These are phyloP conservation scores for Naganishia randhawae DNA, from an alignment of 768 basidiomycete species.

Conservation along the genomic window DNA sequence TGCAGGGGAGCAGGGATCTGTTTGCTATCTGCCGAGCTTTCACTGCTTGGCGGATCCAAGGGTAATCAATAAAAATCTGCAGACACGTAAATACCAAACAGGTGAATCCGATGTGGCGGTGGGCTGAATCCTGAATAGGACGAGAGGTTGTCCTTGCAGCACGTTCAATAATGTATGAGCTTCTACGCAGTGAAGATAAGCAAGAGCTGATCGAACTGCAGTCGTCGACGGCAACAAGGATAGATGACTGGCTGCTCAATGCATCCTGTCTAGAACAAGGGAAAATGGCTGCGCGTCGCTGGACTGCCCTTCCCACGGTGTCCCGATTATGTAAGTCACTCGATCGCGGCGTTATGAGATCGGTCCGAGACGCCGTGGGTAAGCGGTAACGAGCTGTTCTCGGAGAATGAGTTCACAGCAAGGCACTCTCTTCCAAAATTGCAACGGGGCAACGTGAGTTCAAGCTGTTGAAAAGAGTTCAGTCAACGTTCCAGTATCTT, in stretches of 20 bases:
- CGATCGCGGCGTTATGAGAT: not conserved
- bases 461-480: too few relatives aligned
- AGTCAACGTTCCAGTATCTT: too few relatives aligned
- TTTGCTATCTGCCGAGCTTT: not conserved
- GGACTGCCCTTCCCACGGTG: too few relatives aligned
- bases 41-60: not conserved
- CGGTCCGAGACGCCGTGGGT: not conserved
- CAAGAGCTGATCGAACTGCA: not conserved
- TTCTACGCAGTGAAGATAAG: not conserved
- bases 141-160: not conserved
- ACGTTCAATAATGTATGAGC: not conserved
- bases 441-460: too few relatives aligned
- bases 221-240: not conserved
- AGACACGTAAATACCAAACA: conserved; percentile 2
- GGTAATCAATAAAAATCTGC: not conserved
- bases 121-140: not conserved
- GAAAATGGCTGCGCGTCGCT: not conserved
- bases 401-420: not conserved
- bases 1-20: not conserved
- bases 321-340: not conserved
- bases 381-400: not conserved
- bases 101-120: not conserved
- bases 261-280: not conserved
- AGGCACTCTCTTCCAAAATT: too few relatives aligned
- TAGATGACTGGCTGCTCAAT: not conserved